Percentiles rank a stretch among this genome's conserved stretches.
Evolutionary conservation across 73 alveolate genomes (phyloP).

Genomic region (Stentor coeruleus): DNA sequence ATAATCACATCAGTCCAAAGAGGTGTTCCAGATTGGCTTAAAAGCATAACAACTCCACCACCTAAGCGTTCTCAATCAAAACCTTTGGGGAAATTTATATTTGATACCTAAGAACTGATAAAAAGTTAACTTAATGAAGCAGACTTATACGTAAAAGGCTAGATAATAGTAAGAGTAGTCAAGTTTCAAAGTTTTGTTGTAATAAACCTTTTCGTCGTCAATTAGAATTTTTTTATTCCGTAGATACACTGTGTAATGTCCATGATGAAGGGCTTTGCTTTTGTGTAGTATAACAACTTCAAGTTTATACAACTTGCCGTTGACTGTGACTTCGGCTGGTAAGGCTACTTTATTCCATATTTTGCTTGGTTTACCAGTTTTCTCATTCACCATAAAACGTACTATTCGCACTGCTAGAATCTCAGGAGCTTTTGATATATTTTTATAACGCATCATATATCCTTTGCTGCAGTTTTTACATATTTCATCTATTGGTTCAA

Average conservation of each 20-base stretch:
- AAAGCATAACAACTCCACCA: not conserved
- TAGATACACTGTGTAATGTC: slow-evolving; percentile 14
- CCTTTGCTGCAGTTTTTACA: not conserved
- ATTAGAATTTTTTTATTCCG: not conserved
- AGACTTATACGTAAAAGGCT: slow-evolving; percentile 3
- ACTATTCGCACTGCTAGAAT: not conserved
- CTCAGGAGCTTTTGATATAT: not conserved
- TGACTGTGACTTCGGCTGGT: not conserved
- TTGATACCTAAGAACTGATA: too few species aligned
- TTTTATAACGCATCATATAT: not conserved
- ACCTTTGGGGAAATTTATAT: too few species aligned
- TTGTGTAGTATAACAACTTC: not conserved
- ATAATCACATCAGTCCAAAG: not conserved
- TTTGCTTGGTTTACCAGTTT: slow-evolving; percentile 6
- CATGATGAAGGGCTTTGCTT: not conserved
- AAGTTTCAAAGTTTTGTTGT: slow-evolving; percentile 9
- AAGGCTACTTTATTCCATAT: slow-evolving; percentile 5
- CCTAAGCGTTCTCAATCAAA: too few species aligned
- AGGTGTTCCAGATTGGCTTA: slow-evolving; percentile 27
- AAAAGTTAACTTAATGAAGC: not conserved
- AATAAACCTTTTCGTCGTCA: not conserved
- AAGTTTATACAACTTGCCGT: not conserved
- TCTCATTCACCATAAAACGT: not conserved
- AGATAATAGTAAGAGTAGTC: slow-evolving; percentile 15
- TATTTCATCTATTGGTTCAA: not conserved